phyloP scores from a whole-genome alignment of 73 alveolate genomes.

The Effrenium voratum region DNA sequence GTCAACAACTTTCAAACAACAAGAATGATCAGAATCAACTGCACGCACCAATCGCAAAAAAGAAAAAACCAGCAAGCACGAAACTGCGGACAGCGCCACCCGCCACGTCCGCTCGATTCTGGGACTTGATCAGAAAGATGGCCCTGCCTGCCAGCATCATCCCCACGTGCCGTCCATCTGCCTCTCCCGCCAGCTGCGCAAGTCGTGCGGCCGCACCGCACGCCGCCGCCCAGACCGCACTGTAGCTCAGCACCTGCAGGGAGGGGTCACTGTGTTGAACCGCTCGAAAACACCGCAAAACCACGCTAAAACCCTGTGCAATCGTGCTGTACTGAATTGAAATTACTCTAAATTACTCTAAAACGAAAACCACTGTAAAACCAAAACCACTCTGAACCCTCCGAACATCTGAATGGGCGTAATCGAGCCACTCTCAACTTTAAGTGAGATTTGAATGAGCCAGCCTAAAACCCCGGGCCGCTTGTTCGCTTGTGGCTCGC shows the following conservation, averaged over 20 bases:
- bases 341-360: neutral
- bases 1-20: too few relatives aligned
- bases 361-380: neutral
- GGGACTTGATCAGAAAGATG: neutral
- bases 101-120: too few relatives aligned
- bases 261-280: neutral
- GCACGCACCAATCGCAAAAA: too few relatives aligned
- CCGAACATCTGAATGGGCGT: neutral
- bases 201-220: slow-evolving; percentile 5
- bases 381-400: neutral
- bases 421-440: neutral
- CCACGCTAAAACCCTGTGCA: neutral
- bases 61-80: too few relatives aligned
- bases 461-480: too few relatives aligned
- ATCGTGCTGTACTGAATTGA: neutral
- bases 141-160: slow-evolving; percentile 36
- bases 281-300: neutral
- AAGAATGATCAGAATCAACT: too few relatives aligned
- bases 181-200: neutral
- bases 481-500: too few relatives aligned
- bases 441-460: too few relatives aligned
- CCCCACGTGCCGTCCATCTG: neutral
- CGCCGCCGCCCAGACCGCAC: slow-evolving; percentile 43
- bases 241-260: slow-evolving; percentile 5
- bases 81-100: too few relatives aligned